phyloP scores from a whole-genome alignment of 192 early-diverging fungal species.

The Coemansia asiatica region DNA sequence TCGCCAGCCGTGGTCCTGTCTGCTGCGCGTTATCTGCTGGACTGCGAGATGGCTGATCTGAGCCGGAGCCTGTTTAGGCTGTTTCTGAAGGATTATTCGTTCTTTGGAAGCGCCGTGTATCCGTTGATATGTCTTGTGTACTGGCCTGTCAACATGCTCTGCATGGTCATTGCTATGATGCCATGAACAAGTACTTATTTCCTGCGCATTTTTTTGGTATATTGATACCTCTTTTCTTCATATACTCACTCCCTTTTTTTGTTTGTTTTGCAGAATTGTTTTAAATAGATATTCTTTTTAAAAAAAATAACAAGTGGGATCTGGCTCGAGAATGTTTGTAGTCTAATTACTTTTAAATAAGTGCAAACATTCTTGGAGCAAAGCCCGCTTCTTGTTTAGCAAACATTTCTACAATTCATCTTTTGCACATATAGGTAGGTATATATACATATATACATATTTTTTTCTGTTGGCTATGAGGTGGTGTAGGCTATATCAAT shows the following conservation, averaged over 20 bases:
- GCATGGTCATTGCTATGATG: conserved; percentile 45
- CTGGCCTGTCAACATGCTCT: conserved; percentile 63
- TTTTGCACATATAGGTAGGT: neutral
- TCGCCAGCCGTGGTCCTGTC: conserved; percentile 56
- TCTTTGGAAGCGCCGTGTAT: conserved; percentile 63
- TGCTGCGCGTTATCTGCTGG: conserved; percentile 26
- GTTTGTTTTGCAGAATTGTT: no score
- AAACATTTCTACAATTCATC: no score
- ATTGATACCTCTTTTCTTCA: no score
- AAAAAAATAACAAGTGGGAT: no score
- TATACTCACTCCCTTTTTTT: no score
- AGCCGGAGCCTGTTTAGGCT: conserved; percentile 53
- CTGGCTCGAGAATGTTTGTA: no score
- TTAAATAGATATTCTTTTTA: no score
- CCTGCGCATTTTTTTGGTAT: no score
- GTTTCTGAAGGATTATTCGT: conserved; percentile 63
- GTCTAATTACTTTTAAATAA: no score
- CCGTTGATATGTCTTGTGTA: conserved; percentile 67
- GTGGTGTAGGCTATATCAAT: neutral
- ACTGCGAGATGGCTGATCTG: conserved; percentile 36
- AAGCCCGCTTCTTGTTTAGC: no score
- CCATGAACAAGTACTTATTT: conserved; percentile 19
- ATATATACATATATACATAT: no score
- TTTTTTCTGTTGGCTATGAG: neutral
- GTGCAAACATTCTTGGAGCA: no score